Percentiles rank a stretch among this genome's conserved stretches.
phyloP scores from a whole-genome alignment of 441 rosid genomes.

The Hypseocharis bilobata region DNA sequence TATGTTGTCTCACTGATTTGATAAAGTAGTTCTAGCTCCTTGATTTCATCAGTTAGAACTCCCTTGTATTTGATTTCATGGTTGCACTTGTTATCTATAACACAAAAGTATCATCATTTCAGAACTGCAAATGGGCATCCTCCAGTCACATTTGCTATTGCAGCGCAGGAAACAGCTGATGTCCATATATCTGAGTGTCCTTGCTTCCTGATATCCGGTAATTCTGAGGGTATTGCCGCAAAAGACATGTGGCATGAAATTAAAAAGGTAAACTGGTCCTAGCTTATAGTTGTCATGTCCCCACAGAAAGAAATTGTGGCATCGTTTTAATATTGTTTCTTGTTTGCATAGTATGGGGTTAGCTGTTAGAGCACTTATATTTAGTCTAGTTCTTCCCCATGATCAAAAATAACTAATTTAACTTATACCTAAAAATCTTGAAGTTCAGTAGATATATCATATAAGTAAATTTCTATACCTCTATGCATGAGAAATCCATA shows the following conservation, averaged over 20 bases:
- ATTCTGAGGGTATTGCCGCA: conserved; percentile 37
- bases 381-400: background rate
- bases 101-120: conserved; percentile 23
- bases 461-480: too few relatives aligned
- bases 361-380: background rate
- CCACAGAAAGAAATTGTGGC: too few relatives aligned
- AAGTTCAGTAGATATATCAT: too few relatives aligned
- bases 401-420: too few relatives aligned
- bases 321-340: too few relatives aligned
- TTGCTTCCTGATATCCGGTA: conserved; percentile 46
- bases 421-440: too few relatives aligned
- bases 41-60: conserved; percentile 9
- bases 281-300: background rate
- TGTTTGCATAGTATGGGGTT: background rate
- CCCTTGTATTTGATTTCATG: conserved; percentile 1
- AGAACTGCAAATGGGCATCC: conserved; percentile 70
- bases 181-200: conserved; percentile 63
- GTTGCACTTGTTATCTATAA: conserved; percentile 4
- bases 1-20: conserved; percentile 24
- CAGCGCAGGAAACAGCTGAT: conserved; percentile 53
- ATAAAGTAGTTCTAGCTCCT: conserved; percentile 5
- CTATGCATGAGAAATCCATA: too few relatives aligned
- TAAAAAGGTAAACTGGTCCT: conserved; percentile 36
- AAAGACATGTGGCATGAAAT: conserved; percentile 73
- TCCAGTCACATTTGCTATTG: conserved; percentile 57